Base-by-base conservation (phyloP, 768 basidiomycete species). In the Kondoa subrosea region DNA sequence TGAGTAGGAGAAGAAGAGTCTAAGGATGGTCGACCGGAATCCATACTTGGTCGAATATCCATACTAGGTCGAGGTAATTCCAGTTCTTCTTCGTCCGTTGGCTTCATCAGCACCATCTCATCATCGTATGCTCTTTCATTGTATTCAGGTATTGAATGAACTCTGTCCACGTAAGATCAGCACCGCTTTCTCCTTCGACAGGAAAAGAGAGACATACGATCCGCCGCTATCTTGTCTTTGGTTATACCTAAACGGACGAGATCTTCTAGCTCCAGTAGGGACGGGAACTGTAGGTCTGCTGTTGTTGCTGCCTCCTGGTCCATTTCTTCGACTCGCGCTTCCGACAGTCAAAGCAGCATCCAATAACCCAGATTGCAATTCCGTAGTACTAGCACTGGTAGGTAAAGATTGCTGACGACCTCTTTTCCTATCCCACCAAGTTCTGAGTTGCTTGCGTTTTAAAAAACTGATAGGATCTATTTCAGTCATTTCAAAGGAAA, bases 101-200 rank as follows among this genome's bases (percentile, higher is more conserved):
- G 61, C 61, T 63, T 63, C 61, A 63, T 31, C n/a, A 63, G 30
- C 12, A 63, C 61, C 16, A 63, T 14, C 30, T 63, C 61, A 21
- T 63, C 61, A 32, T 63, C 61, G 16, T n/a, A 12, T 31, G 61
- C 26, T 15, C 8, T n/a, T 26, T 3, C 16, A 33, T 33, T 63
- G 61, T 63, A 63, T 33, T 3, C 3, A 3, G 61, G 61, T 3
- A 63, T 32, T 31, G 61, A 63, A 12, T 32, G 16, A 32, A 63
- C n/a, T 27, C 26, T 29, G 29, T n/a, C 16, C 16, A 3, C 61
- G 17, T 31, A 33, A 63, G 29, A 31, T 33, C 8, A 31, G 61
- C 30, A 17, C 25, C 8, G 12, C 30, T 25, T 60, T 26, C 25
- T 31, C 14, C n/a, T 25, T 26, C n/a, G n/a, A n/a, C n/a, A n/a